Conservation (phyloP, 163 green algal genomes). For the Trebouxia gelatinosa region DNA sequence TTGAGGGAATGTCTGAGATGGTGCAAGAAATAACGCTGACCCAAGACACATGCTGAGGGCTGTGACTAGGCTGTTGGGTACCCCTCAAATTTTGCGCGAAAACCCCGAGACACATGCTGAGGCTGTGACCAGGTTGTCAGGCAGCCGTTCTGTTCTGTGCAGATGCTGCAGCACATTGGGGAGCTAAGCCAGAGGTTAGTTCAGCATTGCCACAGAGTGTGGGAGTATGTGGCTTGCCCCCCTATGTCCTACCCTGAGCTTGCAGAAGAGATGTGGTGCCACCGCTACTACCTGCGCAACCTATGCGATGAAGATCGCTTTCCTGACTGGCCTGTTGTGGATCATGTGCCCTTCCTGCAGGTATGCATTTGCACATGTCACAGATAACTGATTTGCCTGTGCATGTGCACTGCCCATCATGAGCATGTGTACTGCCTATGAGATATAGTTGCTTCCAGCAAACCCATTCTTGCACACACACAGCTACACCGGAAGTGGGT, state of each 20-base stretch:
- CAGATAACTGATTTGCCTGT: too few species aligned
- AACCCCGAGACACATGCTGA: too few species aligned
- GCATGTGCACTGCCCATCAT: too few species aligned
- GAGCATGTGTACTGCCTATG: not conserved
- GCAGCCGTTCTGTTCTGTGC: constrained; percentile 22
- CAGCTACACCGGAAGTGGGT: too few species aligned
- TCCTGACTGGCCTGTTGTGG: constrained; percentile 75
- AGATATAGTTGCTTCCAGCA: not conserved
- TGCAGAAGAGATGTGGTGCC: constrained; percentile 72
- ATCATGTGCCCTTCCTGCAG: constrained; percentile 89
- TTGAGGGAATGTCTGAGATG: too few species aligned
- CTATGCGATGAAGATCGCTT: constrained; percentile 80
- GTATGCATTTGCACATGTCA: too few species aligned
- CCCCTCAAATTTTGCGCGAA: too few species aligned
- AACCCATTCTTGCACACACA: too few species aligned
- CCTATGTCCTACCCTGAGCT: constrained; percentile 89
- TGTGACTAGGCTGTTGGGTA: too few species aligned
- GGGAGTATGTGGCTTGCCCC: constrained; percentile 88
- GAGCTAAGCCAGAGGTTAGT: constrained; percentile 72
- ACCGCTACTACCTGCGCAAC: constrained; percentile 89
- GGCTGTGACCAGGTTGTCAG: too few species aligned
- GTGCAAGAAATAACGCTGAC: too few species aligned
- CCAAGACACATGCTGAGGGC: too few species aligned
- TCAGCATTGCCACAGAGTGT: constrained; percentile 62
- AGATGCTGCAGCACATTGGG: constrained; percentile 82